These are phyloP conservation scores for Phytophthora citrophthora DNA, from an alignment of 352 stramenopile species.

Conservation along the genomic window DNA sequence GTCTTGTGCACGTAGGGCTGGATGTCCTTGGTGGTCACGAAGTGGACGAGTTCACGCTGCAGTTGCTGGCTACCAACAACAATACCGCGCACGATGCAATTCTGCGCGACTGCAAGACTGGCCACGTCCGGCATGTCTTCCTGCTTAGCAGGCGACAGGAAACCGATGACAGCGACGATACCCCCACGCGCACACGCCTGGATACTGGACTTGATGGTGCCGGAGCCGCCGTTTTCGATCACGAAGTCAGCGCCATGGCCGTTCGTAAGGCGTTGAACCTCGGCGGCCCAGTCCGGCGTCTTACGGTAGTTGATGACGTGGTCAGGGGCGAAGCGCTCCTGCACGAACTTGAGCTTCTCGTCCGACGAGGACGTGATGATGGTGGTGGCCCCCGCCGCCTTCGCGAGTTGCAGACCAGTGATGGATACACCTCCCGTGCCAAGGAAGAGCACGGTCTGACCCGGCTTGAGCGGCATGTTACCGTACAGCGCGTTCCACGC, in stretches of 20 bases:
- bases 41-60: conserved; percentile 19
- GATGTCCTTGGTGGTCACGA: conserved; percentile 24
- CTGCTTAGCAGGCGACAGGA: conserved; percentile 16
- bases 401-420: conserved; percentile 26
- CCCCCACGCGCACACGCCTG: conserved; percentile 15
- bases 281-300: conserved; percentile 24
- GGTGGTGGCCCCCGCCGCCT: conserved; percentile 23
- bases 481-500: conserved; percentile 30
- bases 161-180: conserved; percentile 27
- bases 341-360: conserved; percentile 30
- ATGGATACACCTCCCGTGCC: conserved; percentile 29
- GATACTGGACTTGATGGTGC: conserved; percentile 32
- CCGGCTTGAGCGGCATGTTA: conserved; percentile 7
- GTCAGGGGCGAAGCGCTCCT: conserved; percentile 23
- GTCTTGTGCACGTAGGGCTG: conserved; percentile 30
- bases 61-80: conserved; percentile 26
- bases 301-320: conserved; percentile 33
- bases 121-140: conserved; percentile 35
- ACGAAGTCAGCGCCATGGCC: conserved; percentile 25
- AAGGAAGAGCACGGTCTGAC: conserved; percentile 31
- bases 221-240: conserved; percentile 31
- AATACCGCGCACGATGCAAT: conserved; percentile 21
- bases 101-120: conserved; percentile 12
- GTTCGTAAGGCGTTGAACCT: conserved; percentile 24
- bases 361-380: conserved; percentile 37